Evolutionary conservation across 306 rosid species (phyloP).

Genomic region (Acmispon strigosus): DNA sequence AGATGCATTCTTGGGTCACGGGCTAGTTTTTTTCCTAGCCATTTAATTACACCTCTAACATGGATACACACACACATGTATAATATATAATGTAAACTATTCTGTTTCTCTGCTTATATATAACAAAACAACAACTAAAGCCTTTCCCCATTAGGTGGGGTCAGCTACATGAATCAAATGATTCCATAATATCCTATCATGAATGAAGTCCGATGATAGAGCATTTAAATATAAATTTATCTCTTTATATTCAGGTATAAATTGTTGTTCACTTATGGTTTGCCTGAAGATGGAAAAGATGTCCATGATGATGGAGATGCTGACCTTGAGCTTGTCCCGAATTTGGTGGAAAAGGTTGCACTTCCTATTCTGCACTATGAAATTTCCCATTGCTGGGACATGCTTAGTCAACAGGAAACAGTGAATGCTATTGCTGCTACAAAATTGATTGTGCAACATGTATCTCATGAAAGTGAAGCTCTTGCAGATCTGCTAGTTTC

Average conservation of each 20-base stretch:
- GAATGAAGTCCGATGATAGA: no score
- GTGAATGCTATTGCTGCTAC: conserved; percentile 69
- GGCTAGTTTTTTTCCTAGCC: neutral
- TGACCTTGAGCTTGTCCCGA: conserved; percentile 87
- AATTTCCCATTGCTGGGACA: conserved; percentile 85
- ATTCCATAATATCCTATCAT: no score
- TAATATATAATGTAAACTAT: neutral
- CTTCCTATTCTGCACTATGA: conserved; percentile 85
- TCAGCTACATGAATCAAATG: no score
- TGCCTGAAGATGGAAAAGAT: conserved; percentile 58
- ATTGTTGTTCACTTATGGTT: conserved; percentile 62
- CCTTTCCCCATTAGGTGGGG: no score
- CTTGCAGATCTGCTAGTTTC: conserved; percentile 71
- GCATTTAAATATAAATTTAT: no score
- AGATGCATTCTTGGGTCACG: neutral
- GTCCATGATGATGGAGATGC: conserved; percentile 72
- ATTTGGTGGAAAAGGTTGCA: conserved; percentile 88
- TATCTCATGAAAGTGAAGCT: conserved; percentile 75
- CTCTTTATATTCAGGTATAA: conserved; percentile 54
- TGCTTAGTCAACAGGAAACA: conserved; percentile 77
- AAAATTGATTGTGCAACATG: conserved; percentile 71
- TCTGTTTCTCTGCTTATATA: no score
- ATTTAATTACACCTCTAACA: neutral
- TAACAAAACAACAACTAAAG: no score
- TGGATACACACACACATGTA: neutral